Percentiles rank a stretch among this genome's conserved stretches.
Evolutionary conservation across 31 red algal species (phyloP).

Genomic region (Asparagopsis taxiformis): DNA sequence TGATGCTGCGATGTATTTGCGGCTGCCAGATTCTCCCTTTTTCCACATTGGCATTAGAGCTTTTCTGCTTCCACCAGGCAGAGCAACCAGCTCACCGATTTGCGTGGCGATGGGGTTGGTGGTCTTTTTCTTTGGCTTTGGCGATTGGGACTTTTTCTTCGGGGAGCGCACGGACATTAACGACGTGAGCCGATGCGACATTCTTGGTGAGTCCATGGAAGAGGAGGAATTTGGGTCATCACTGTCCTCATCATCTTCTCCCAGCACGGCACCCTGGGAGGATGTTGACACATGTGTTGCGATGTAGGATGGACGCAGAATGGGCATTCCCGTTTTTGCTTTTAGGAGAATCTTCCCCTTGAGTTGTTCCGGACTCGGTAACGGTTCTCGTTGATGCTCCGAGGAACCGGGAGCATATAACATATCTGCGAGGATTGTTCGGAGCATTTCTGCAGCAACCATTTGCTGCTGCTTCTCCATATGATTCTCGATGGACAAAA

Average conservation of each 20-base stretch:
- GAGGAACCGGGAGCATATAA: constrained; percentile 6
- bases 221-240: too few species aligned
- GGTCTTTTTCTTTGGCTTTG: constrained; percentile 4
- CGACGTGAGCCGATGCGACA: too few species aligned
- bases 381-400: neutral
- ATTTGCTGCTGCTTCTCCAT: constrained; percentile 30
- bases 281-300: too few species aligned
- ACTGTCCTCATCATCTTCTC: too few species aligned
- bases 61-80: constrained; percentile 33
- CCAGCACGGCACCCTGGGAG: too few species aligned
- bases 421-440: constrained; percentile 26
- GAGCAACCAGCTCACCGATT: constrained; percentile 21
- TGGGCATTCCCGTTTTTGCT: constrained; percentile 32
- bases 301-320: neutral
- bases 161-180: too few species aligned
- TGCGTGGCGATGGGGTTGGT: constrained; percentile 26
- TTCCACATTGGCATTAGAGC: constrained; percentile 29
- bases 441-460: constrained; percentile 33
- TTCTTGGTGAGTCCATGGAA: too few species aligned
- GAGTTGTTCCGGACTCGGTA: constrained; percentile 49
- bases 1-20: constrained; percentile 11
- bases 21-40: constrained; percentile 13
- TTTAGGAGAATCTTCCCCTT: constrained; percentile 53
- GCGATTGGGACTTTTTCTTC: too few species aligned
- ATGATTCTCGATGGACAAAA: constrained; percentile 81